Evolutionary conservation across 2,329 filamentous ascomycete species (phyloP).

Genomic region (Phyllosticta citriasiana): DNA sequence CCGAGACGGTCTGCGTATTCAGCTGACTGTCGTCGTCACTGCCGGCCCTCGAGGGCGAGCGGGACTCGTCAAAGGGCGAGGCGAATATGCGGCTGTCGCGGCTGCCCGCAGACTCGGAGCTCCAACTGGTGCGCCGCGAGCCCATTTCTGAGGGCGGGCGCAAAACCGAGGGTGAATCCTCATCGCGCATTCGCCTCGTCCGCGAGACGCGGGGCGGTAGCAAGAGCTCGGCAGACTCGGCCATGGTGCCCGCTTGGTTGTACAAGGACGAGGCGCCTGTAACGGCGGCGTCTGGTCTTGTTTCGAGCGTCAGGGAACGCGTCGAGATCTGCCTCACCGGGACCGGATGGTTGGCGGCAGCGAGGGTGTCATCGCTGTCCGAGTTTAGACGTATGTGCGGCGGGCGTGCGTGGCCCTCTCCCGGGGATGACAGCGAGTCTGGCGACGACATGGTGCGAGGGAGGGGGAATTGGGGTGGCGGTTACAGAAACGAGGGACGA

Average conservation of each 20-base stretch:
- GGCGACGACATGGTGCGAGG: slow-evolving; percentile 8
- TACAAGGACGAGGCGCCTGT: slow-evolving; percentile 21
- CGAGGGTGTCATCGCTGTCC: slow-evolving; percentile 42
- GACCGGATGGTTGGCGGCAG: slow-evolving; percentile 27
- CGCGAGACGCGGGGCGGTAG: slow-evolving; percentile 40
- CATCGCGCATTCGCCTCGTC: slow-evolving; percentile 42
- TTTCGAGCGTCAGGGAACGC: slow-evolving; percentile 30
- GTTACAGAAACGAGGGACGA: not conserved
- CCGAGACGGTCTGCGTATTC: slow-evolving; percentile 62
- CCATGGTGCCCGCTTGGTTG: slow-evolving; percentile 20
- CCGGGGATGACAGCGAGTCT: slow-evolving; percentile 13
- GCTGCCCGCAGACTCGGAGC: slow-evolving; percentile 46
- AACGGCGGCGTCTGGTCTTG: not conserved
- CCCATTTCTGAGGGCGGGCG: slow-evolving; percentile 45
- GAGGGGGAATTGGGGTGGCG: not conserved
- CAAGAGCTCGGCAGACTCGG: slow-evolving; percentile 41
- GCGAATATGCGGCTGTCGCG: slow-evolving; percentile 44
- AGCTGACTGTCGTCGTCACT: slow-evolving; percentile 52
- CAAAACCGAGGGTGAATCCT: slow-evolving; percentile 33
- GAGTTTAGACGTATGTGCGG: slow-evolving; percentile 58
- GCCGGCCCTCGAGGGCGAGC: slow-evolving; percentile 48
- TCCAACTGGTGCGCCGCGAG: slow-evolving; percentile 56
- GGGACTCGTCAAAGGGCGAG: slow-evolving; percentile 49
- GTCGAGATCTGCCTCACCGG: slow-evolving; percentile 32
- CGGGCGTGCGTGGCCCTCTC: slow-evolving; percentile 21